Percentiles rank a stretch among this genome's conserved stretches.
Conservation (phyloP, 495 filamentous ascomycete genomes). For the Penicillium manginii region DNA sequence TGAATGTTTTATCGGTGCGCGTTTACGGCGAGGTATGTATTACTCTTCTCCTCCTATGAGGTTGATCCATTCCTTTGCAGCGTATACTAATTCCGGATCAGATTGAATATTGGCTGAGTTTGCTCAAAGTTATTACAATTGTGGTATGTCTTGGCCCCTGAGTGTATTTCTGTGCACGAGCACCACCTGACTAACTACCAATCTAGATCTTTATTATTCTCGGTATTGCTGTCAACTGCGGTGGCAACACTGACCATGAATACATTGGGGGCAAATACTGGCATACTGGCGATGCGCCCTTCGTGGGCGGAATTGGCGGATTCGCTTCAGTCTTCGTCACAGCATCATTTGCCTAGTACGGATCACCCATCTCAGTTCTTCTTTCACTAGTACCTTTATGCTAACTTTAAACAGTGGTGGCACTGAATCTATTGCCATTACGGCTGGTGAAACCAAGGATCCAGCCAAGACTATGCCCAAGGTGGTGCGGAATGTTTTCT, state of each 20-base stretch:
- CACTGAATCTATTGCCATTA: conserved; percentile 60
- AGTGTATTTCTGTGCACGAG: background rate
- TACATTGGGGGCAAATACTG: conserved; percentile 54
- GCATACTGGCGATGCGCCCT: conserved; percentile 52
- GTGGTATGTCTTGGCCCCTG: conserved; percentile 38
- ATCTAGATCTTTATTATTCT: conserved; percentile 57
- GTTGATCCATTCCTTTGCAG: background rate
- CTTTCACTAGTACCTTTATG: background rate
- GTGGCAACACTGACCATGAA: conserved; percentile 46
- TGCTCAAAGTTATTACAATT: conserved; percentile 60
- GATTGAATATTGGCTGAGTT: conserved; percentile 59
- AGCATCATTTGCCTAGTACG: conserved; percentile 52
- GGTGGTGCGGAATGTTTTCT: conserved; percentile 57
- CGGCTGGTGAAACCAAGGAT: conserved; percentile 57
- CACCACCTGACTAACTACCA: background rate
- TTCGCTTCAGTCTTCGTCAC: conserved; percentile 59
- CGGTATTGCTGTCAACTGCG: conserved; percentile 55
- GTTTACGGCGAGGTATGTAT: conserved; percentile 56
- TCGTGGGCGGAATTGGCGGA: conserved; percentile 56
- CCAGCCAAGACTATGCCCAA: conserved; percentile 51
- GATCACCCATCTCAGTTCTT: background rate
- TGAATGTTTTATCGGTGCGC: conserved; percentile 55
- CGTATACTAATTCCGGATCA: conserved; percentile 16
- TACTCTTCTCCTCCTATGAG: conserved; percentile 4
- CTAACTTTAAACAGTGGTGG: conserved; percentile 41